Base-by-base conservation (phyloP, 306 rosid species). In the Pyrus pyrifolia region DNA sequence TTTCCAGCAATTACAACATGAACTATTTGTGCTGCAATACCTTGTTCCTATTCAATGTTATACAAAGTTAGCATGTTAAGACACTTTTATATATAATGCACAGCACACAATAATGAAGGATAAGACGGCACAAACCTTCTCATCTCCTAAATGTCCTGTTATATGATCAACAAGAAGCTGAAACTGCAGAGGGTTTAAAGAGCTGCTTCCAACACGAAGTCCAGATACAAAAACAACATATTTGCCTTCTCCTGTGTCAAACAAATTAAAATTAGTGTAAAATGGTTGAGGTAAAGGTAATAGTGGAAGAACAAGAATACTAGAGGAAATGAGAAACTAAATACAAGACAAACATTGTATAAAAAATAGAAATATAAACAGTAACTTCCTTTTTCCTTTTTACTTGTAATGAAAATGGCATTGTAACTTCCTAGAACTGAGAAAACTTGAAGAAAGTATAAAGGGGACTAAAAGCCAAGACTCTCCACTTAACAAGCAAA, bases 131-230 rank as follows among this genome's bases (percentile, higher is more conserved):
- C 22, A 33, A 81, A 94, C 97, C 96, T 88, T 86, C 84, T 88
- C 93, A 82, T 95, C 98, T 80, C 97, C 98, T 85, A 95, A 86
- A 83, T 95, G 97, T 49, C 98, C 98, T 13, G 98, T 95, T 71
- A 95, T 89, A 83, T 95, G 97, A 81, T 95, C 98, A 78, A 95
- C 82, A 74, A 92, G 89, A 81, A 95, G 98, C 92, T 92, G 98
- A 81, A 92, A 84, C 75, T 86, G 95, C 59, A 95, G 97, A 74
- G 98, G 98, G 81, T 92, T 92, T 67, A 86, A 85, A 80, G 51
- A 75, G 87, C 90, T 81, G 81, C 92, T 89, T 80, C 98, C 98
- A 81, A 90, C 75, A 70, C 81, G 86, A 76, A 95, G 81, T 72
- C 98, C 98, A 1, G 98, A 95, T 22, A 92, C 85, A 83, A 95